Base-by-base conservation (phyloP, 805 yeast species). In the Torulaspora franciscae region DNA sequence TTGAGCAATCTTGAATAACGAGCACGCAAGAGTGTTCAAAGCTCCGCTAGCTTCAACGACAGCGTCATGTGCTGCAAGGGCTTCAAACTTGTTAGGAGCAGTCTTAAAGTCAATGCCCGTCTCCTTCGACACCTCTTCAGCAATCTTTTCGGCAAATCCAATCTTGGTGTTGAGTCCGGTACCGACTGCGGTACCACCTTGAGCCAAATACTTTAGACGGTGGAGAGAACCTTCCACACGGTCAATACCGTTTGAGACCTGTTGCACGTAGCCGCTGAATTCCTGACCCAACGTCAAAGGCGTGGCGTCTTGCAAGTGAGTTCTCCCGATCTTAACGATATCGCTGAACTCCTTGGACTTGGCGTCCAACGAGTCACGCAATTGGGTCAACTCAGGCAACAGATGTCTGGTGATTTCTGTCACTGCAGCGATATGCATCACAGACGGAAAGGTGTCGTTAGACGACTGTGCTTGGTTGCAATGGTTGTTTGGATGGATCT, bases 151-250 rank as follows among this genome's bases (percentile, higher is more conserved):
- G 59, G 88, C 95, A 66, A 85, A 93, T 22, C 98, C 98, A 64
- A 80, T 78, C 66, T 71, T 83, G 71, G 98, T 91, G 81, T 93
- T 93, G 60, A 93, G 79, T 55, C 99, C 99, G 45, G 99, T 93
- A 60, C 99, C 99, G 45, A 93, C 99, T 50, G 99, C 99, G 51
- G 99, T 93, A 74, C 99, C 99, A 74, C 99, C 99, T 76, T 93
- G 99, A 38, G 99, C 99, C 58, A 93, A 79, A 66, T 66, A 80
- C 61, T 82, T 76, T 66, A 93, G 76, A 69, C 81, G 80, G 56
- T 86, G 86, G 55, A 93, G 77, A 42, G 83, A 68, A 51, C 72
- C 71, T 73, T 88, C 87, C 49, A 93, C 84, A 68, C 99, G 80
- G 56, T 72, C 83, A 56, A 93, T 83, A 66, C 97, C 98, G 66